Base-by-base conservation (phyloP, 2,329 filamentous ascomycete species). In the Emergomyces pasteurianus region DNA sequence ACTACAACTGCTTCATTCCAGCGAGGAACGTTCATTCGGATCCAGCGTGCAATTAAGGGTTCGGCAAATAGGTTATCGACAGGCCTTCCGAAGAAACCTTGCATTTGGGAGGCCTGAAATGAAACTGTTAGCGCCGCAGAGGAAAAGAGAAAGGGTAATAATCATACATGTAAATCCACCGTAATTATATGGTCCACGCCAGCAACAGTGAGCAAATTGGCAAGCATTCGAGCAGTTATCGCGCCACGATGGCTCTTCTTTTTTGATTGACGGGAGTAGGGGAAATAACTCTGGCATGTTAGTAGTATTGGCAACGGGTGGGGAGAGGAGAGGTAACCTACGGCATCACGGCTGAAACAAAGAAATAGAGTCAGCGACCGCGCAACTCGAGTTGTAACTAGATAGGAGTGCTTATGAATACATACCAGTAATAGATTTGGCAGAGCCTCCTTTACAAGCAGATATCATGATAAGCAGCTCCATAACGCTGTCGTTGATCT, bases 381-480 rank as follows among this genome's bases (percentile, higher is more conserved):
- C 12, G 28, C 31, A 53, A 36, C 50, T 18, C 8, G 18, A 18
- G 31, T 8, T 36, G 18, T 21, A 53, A 1, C 10, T 34, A 18
- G 10, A 36, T 31, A 52, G 28, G 7, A 34, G n/a, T 54, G 12
- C 9, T 61, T 52, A 46, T 56, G 53, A 47, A 54, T 64, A 75
- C 83, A 68, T 80, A 96, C 92, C 92, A 68, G 92, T 97, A 72
- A 97, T 89, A 70, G 94, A 95, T 79, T 92, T 96, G 64, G 94
- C 90, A 60, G 94, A 97, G 66, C 92, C 94, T 71, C 94, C 92
- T 77, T 96, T 97, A 83, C 94, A 99, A 67, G 94, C 94, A 66
- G 90, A 94, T 70, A 97, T 96, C 90, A 99, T 95, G 76, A 99
- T 97, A 72, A 99, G 83, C 72, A 99, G 83, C 81, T 99, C 94